Evolutionary conservation across 352 stramenopile genomes (phyloP), one percentile per base, ranked within the genome.

Genomic region (Pythium folliculosum): DNA sequence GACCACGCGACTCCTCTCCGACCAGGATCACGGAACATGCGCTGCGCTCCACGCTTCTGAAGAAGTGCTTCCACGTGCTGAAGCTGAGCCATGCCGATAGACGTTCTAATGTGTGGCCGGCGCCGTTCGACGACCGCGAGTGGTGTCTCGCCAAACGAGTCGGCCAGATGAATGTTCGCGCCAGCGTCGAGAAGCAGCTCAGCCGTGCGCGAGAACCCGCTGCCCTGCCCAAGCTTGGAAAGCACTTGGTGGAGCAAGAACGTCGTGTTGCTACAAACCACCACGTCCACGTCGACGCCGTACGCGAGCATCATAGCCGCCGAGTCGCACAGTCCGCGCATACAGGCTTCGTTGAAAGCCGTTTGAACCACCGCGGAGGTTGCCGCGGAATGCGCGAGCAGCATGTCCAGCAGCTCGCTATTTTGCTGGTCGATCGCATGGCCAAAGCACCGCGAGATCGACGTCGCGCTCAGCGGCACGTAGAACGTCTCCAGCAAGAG

Each of bases 241-340:
- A 65, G 47, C n/a, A 65, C 58, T 40, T 58, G 58, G 25, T 65
- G 58, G 8, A 65, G 58, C 30, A 65, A 40, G 22, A 50, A 65
- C 2, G 58, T 65, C 22, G 47, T 57, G 8, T 49, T 49, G 35
- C 13, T 45, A 22, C 21, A 45, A 12, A 52, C 32, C 3, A n/a
- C 5, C 7, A 32, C 22, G 22, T 66, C 23, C 35, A 66, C 48
- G 19, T 66, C 60, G 1, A 60, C 60, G 14, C 60, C 60, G 37
- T 53, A 35, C 7, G 58, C 58, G 3, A 65, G 32, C 21, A 57
- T 16, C 32, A 56, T 22, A 1, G 47, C 58, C 7, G 37, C 58
- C 1, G 21, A 44, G 13, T 44, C 58, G 21, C 32, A 27, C 22
- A 57, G 23, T 1, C 58, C 58, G 1, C 19, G 32, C 32, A 65